These are phyloP conservation scores for Lentinus tigrinus DNA, from an alignment of 768 basidiomycete genomes.

Conservation along the genomic window DNA sequence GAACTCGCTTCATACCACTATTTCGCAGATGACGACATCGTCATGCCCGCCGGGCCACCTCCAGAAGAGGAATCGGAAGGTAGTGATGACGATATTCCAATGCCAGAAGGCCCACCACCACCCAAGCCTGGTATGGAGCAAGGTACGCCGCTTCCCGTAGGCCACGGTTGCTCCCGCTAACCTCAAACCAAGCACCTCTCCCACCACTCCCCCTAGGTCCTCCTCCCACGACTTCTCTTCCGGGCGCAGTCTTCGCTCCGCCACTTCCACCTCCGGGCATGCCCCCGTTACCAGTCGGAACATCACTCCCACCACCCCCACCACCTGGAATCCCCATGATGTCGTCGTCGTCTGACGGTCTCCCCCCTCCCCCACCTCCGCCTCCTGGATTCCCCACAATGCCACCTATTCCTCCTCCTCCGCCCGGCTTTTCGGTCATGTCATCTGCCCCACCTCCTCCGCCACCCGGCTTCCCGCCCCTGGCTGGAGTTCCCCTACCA, in stretches of 20 bases:
- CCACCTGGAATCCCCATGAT: neutral
- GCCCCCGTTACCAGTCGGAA: slow-evolving; percentile 3
- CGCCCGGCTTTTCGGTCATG: neutral
- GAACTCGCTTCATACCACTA: neutral
- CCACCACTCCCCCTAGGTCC: slow-evolving; percentile 30
- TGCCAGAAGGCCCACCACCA: slow-evolving; percentile 82
- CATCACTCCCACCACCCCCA: neutral
- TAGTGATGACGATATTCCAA: slow-evolving; percentile 82
- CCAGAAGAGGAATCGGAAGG: slow-evolving; percentile 51
- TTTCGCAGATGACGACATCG: slow-evolving; percentile 54
- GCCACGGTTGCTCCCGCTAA: neutral
- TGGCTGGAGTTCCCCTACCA: slow-evolving; percentile 1
- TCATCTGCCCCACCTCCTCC: slow-evolving; percentile 25
- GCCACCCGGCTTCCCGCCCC: slow-evolving; percentile 25
- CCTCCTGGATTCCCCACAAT: neutral
- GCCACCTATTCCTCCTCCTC: slow-evolving; percentile 1
- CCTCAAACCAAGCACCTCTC: neutral
- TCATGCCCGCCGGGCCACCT: slow-evolving; percentile 65
- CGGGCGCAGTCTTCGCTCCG: neutral
- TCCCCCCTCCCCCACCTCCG: neutral
- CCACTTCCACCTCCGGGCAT: slow-evolving; percentile 24
- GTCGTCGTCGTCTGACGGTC: too few species aligned
- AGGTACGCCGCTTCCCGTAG: slow-evolving; percentile 2
- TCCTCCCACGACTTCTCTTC: slow-evolving; percentile 20
- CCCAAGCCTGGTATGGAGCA: slow-evolving; percentile 12